Base-by-base conservation (phyloP, 73 alveolate species). In the Paramecium octaurelia region DNA sequence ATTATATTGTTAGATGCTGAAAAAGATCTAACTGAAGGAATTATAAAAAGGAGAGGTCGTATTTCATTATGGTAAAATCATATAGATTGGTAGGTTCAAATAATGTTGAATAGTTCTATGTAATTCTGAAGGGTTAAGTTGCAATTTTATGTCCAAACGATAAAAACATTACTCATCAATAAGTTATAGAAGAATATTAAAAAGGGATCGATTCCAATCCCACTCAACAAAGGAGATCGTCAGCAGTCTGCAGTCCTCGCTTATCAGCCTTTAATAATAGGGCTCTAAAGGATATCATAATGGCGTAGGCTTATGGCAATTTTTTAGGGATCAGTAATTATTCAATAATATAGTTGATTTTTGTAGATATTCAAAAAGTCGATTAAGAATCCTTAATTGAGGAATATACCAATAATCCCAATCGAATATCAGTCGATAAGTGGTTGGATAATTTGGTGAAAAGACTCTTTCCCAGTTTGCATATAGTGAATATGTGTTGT, bases 41-140 rank as follows among this genome's bases (percentile, higher is more conserved):
- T 75, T n/a, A 12, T 6, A 73, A 16, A 73, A 73, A 73, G 88
- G 88, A 29, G 88, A 73, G 6, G 88, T 73, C 11, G 60, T 73
- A 29, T 73, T 73, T 73, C 88, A 73, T 73, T 73, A 73, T 36
- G 88, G 88, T 73, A 73, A 34, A 6, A 18, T 23, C 6, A 1
- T 3, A 24, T 29, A 1, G 8, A 54, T 7, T 18, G 70, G 21
- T 34, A 73, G 88, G 88, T 12, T 73, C 88, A 3, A 34, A 34
- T 29, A 31, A 73, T 73, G 57, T 73, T 14, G 57, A 29, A 29
- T 36, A 18, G 34, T 34, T 73, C 10, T 73, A 73, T 73, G 36
- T 73, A 16, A 34, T 73, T 16, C 38, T 18, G 4, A 7, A 20
- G 24, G 88, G 88, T 0, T 23, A 16, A 29, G 88, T 73, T 20